Base-by-base conservation (phyloP, 2,329 filamentous ascomycete genomes). In the Ceratocystiopsis sp. region DNA sequence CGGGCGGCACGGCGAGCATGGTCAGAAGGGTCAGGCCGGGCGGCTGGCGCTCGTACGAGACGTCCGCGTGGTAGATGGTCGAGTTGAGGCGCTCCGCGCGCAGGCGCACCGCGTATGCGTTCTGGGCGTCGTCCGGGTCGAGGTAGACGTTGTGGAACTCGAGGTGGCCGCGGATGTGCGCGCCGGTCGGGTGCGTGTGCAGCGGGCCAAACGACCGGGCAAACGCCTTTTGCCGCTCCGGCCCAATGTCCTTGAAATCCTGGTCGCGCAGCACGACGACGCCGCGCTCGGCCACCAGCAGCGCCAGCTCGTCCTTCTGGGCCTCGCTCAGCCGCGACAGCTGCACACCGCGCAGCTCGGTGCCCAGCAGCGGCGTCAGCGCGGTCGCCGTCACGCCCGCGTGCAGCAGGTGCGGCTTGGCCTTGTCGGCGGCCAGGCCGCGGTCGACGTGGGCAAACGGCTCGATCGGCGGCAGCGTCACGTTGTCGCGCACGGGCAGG, bases 121-220 rank as follows among this genome's bases (percentile, higher is more conserved):
- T 67, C n/a, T n/a, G n/a, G n/a, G n/a, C n/a, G n/a, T n/a, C n/a
- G 50, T 62, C 64, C 1, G 59, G 57, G 0, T 61, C 64, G 0
- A 65, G 58, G 52, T 66, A 66, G 47, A 66, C 64, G 48, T 61
- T 64, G 50, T 66, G 61, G 37, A 66, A 56, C 46, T 66, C 63
- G 9, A 63, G 53, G 25, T 61, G 55, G 45, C 60, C 59, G 41
- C 5, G 4, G 12, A 34, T 34, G 15, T 34, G 33, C 12, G 33
- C 11, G 15, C 33, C 33, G 3, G 33, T 34, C 33, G 33, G 12
- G 11, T 64, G 61, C 13, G 63, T 55, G 29, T 64, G 61, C 3
- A 63, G 52, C 7, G 55, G 59, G 0, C 61, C 62, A 43, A 63
- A 64, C 43, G 62, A 61, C 8, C 49, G 48, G 3, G 54, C 60